A percentile compares a stretch with the other conserved stretches of the same genome.
Conservation (phyloP, 257 asterid species). For the Mentha longifolia region DNA sequence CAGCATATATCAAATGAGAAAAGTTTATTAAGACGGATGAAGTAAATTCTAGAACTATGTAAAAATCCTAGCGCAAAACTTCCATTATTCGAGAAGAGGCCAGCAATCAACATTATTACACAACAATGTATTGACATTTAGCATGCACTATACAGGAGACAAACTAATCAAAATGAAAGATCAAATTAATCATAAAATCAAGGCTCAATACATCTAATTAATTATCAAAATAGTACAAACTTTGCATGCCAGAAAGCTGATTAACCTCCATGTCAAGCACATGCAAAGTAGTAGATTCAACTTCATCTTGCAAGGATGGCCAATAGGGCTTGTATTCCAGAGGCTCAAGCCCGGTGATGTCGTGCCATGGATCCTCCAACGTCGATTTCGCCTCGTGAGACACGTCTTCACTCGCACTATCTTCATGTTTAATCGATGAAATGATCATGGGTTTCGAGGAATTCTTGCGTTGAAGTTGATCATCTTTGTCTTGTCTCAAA, state of each 20-base stretch:
- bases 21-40: no score
- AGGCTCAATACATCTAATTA: not conserved
- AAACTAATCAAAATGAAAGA: not conserved
- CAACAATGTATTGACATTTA: not conserved
- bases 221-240: constrained; percentile 20
- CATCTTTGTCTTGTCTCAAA: not conserved
- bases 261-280: constrained; percentile 45
- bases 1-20: no score
- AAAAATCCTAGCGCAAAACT: not conserved
- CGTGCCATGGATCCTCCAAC: constrained; percentile 46
- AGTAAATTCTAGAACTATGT: not conserved
- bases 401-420: constrained; percentile 26
- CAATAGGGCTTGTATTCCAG: constrained; percentile 32
- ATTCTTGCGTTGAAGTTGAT: no score
- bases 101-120: constrained; percentile 7
- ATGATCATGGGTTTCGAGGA: no score
- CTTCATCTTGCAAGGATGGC: constrained; percentile 36
- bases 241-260: constrained; percentile 43
- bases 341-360: constrained; percentile 21
- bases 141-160: not conserved
- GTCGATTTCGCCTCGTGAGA: constrained; percentile 25
- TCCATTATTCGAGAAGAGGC: constrained; percentile 2
- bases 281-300: constrained; percentile 36
- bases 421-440: constrained; percentile 31
- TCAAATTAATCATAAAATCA: not conserved